Percentiles rank a stretch among this genome's conserved stretches.
These are phyloP conservation scores for Trichoderma semiorbis DNA, from an alignment of 2,329 filamentous ascomycete species.

Conservation along the genomic window DNA sequence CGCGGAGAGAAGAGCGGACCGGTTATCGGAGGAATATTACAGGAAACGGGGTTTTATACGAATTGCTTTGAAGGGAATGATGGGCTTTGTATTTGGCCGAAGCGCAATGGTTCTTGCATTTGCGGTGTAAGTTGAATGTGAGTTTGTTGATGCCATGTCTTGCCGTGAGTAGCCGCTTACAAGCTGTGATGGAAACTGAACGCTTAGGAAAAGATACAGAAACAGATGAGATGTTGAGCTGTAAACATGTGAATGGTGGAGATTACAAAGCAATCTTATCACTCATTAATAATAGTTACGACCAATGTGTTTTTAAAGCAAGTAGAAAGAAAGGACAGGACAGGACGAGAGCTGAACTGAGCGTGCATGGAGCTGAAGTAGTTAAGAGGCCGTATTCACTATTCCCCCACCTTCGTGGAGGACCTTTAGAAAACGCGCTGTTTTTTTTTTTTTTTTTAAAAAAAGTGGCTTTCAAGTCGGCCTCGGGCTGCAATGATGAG, in stretches of 20 bases:
- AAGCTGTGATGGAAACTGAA: background rate
- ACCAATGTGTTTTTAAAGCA: background rate
- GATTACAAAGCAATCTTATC: background rate
- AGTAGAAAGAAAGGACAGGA: background rate
- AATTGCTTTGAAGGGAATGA: background rate
- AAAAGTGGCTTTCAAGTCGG: background rate
- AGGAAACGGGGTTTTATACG: background rate
- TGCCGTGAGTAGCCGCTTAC: slow-evolving; percentile 3
- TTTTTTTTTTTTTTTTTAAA: no score
- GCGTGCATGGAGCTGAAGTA: background rate
- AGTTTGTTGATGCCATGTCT: background rate
- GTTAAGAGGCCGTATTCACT: background rate
- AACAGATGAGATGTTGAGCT: background rate
- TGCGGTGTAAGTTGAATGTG: background rate
- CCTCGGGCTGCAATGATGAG: background rate
- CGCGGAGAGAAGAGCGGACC: background rate
- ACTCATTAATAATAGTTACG: background rate
- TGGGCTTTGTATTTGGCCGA: background rate
- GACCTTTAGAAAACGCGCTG: background rate
- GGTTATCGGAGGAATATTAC: background rate
- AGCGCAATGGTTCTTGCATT: background rate
- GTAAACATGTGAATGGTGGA: background rate
- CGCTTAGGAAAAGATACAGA: background rate
- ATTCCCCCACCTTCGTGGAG: background rate
- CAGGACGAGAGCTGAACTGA: background rate